A percentile compares a stretch with the other conserved stretches of the same genome.
phyloP scores from a whole-genome alignment of 768 basidiomycete species.

The Dioszegia crocea region DNA sequence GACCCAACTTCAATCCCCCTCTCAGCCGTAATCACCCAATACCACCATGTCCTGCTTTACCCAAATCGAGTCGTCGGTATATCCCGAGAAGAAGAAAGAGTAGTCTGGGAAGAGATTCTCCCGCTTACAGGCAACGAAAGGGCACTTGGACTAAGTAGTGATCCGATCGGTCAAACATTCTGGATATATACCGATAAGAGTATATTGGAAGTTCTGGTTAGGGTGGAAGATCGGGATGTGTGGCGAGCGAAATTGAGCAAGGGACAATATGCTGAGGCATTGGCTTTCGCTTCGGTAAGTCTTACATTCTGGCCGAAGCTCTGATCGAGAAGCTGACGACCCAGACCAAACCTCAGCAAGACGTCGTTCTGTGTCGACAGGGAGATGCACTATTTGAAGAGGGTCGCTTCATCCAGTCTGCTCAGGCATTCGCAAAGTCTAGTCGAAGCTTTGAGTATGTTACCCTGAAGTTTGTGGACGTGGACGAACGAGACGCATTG shows the following conservation, averaged over 20 bases:
- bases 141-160: slow-evolving; percentile 70
- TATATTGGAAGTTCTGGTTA: slow-evolving; percentile 77
- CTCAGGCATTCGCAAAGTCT: slow-evolving; percentile 85
- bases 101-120: slow-evolving; percentile 76
- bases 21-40: slow-evolving; percentile 81
- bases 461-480: slow-evolving; percentile 80
- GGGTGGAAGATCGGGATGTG: slow-evolving; percentile 87
- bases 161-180: slow-evolving; percentile 81
- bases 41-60: slow-evolving; percentile 85
- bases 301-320: not conserved
- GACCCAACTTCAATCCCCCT: slow-evolving; percentile 56
- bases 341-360: slow-evolving; percentile 71
- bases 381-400: slow-evolving; percentile 73
- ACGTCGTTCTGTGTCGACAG: slow-evolving; percentile 75
- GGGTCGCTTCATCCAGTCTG: slow-evolving; percentile 81
- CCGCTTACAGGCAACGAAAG: slow-evolving; percentile 71
- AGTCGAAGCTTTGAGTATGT: slow-evolving; percentile 82
- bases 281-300: slow-evolving; percentile 74
- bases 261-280: slow-evolving; percentile 69
- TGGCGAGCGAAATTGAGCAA: slow-evolving; percentile 86
- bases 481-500: slow-evolving; percentile 80
- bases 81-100: slow-evolving; percentile 71
- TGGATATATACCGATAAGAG: slow-evolving; percentile 91
- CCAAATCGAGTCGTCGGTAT: slow-evolving; percentile 70
- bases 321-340: not conserved